phyloP scores from a whole-genome alignment of 106 monocot genomes.

The Dioscorea zingiberensis region DNA sequence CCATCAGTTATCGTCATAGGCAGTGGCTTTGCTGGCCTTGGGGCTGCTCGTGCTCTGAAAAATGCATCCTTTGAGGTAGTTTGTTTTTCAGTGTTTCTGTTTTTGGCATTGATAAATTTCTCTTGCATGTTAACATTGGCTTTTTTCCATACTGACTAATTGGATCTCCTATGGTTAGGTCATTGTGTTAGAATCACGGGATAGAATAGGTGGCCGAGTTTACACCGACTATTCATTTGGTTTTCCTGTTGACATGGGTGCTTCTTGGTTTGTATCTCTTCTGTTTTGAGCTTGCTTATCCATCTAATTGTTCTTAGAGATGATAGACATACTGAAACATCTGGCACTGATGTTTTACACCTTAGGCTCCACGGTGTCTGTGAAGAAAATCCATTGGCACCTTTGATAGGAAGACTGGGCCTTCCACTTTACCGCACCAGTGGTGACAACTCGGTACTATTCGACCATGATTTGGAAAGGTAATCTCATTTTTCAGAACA shows the following conservation, averaged over 20 bases:
- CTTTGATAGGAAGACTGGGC: slow-evolving; percentile 76
- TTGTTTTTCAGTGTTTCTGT: no score
- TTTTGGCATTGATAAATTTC: no score
- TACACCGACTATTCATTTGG: slow-evolving; percentile 87
- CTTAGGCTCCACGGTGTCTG: slow-evolving; percentile 93
- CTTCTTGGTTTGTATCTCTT: slow-evolving; percentile 56
- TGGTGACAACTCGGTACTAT: slow-evolving; percentile 92
- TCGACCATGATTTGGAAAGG: slow-evolving; percentile 98
- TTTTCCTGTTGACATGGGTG: slow-evolving; percentile 95
- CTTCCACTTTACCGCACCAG: slow-evolving; percentile 95
- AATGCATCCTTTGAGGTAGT: slow-evolving; percentile 87
- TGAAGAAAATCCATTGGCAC: slow-evolving; percentile 86
- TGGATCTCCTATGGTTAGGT: slow-evolving; percentile 35
- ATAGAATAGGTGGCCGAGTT: slow-evolving; percentile 89
- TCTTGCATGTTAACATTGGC: neutral
- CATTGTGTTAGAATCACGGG: slow-evolving; percentile 84
- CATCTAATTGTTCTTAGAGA: no score
- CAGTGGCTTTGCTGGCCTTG: slow-evolving; percentile 71
- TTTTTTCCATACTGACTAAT: neutral
- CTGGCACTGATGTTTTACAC: no score
- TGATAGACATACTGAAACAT: no score
- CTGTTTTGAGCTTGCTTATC: neutral
- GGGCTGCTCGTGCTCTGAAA: slow-evolving; percentile 69
- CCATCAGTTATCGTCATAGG: slow-evolving; percentile 77
- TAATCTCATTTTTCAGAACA: slow-evolving; percentile 7